phyloP scores from a whole-genome alignment of 176 grass and related monocot species.

The Musa troglodytarum region DNA sequence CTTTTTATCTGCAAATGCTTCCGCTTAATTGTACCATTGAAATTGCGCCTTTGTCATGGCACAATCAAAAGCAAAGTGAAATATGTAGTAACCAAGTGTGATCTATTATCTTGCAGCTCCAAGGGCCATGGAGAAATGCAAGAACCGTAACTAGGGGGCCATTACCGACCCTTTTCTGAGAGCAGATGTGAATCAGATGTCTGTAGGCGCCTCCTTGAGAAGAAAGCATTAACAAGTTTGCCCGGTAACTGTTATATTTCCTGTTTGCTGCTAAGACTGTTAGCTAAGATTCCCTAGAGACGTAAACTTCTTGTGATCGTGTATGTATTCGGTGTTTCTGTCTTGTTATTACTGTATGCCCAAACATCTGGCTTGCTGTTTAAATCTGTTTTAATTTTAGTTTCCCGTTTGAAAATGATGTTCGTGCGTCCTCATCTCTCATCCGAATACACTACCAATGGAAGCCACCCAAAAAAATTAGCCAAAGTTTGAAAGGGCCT shows the following conservation, averaged over 20 bases:
- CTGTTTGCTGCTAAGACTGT: not conserved
- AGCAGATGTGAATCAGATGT: not conserved
- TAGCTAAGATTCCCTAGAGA: not conserved
- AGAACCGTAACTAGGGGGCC: not conserved
- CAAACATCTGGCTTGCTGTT: constrained; percentile 1
- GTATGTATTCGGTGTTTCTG: not conserved
- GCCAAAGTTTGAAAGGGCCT: too few relatives aligned
- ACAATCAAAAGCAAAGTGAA: not conserved
- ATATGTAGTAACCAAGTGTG: not conserved
- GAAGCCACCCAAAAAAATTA: not conserved
- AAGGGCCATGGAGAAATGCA: not conserved
- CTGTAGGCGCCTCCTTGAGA: not conserved
- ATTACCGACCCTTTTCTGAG: not conserved
- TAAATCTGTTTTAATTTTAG: not conserved
- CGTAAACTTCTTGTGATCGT: not conserved
- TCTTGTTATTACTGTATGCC: not conserved
- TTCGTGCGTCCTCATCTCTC: not conserved
- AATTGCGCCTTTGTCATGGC: too few relatives aligned
- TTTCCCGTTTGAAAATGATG: not conserved
- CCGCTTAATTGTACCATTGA: too few relatives aligned
- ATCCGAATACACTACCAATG: not conserved
- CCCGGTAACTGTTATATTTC: not conserved
- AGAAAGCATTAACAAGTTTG: not conserved
- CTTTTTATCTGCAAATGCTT: too few relatives aligned
- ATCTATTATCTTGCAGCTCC: not conserved